Conservation (phyloP, 345 rosid species). For the Syzygium jambos region DNA sequence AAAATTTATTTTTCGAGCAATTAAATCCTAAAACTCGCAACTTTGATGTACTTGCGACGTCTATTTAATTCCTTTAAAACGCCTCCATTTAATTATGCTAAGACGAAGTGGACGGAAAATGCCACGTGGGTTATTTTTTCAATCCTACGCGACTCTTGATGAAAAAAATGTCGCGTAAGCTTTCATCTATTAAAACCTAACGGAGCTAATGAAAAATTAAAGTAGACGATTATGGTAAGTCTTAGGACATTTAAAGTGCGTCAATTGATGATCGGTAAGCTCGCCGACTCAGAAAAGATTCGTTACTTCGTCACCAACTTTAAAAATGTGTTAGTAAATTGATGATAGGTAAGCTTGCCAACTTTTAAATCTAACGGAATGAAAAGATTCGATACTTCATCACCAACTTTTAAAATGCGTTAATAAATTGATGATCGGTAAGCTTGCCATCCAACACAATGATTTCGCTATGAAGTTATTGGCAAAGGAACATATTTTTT, state of each 20-base stretch:
- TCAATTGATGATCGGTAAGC: too few relatives aligned
- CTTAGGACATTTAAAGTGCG: not conserved
- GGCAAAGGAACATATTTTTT: not conserved
- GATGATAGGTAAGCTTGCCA: too few relatives aligned
- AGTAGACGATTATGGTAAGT: not conserved
- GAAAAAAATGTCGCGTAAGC: not conserved
- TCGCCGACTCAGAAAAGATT: too few relatives aligned
- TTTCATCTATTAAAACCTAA: not conserved
- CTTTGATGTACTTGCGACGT: not conserved
- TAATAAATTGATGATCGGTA: not conserved
- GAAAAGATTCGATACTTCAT: not conserved
- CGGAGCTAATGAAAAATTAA: not conserved
- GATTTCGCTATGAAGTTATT: not conserved
- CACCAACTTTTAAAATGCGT: not conserved
- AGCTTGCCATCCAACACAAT: not conserved
- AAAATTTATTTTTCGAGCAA: not conserved
- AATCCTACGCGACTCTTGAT: fast-evolving
- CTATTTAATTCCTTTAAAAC: not conserved
- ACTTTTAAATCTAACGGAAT: too few relatives aligned
- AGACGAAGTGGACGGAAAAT: not conserved
- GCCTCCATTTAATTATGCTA: too few relatives aligned
- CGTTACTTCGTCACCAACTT: not conserved
- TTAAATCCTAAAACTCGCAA: not conserved
- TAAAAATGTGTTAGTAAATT: not conserved
- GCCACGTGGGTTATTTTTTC: not conserved